A percentile compares a stretch with the other conserved stretches of the same genome.
Conservation (phyloP, 2,329 filamentous ascomycete species). For the Penicillium digitatum region DNA sequence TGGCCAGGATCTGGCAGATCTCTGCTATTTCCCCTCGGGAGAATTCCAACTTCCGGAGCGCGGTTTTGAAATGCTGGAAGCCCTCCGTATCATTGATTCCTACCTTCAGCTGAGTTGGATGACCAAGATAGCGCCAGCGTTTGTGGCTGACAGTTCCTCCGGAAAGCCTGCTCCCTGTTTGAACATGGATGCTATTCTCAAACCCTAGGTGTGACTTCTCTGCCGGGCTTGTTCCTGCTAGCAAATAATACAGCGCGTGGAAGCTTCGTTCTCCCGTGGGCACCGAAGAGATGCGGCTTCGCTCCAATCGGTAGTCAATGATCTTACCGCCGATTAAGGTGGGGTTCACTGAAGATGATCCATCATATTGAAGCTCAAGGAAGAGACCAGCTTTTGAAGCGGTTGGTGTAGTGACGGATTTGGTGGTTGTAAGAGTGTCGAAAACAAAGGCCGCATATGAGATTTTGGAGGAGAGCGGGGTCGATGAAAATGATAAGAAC, state of each 20-base stretch:
- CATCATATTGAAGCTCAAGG: slow-evolving; percentile 96
- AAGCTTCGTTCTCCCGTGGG: slow-evolving; percentile 96
- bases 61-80: slow-evolving; percentile 96
- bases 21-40: slow-evolving; percentile 90
- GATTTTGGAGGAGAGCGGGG: slow-evolving; percentile 86
- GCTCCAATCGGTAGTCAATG: slow-evolving; percentile 85
- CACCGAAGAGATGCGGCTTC: slow-evolving; percentile 84
- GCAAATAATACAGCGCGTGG: slow-evolving; percentile 90
- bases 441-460: slow-evolving; percentile 94
- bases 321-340: slow-evolving; percentile 91
- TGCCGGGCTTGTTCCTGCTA: slow-evolving; percentile 83
- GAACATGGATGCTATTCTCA: slow-evolving; percentile 45
- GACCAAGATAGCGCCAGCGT: slow-evolving; percentile 92
- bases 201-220: slow-evolving; percentile 83
- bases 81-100: slow-evolving; percentile 94
- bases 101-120: slow-evolving; percentile 93
- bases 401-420: slow-evolving; percentile 90
- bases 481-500: slow-evolving; percentile 83
- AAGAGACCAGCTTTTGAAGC: slow-evolving; percentile 94
- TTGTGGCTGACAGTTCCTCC: slow-evolving; percentile 60
- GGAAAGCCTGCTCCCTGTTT: slow-evolving; percentile 48
- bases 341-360: slow-evolving; percentile 75
- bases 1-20: slow-evolving; percentile 89
- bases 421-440: slow-evolving; percentile 92
- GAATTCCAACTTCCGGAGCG: slow-evolving; percentile 89